These are phyloP conservation scores for Chrysochromulina tobinii DNA, from an alignment of 78 protist genomes.

Conservation along the genomic window DNA sequence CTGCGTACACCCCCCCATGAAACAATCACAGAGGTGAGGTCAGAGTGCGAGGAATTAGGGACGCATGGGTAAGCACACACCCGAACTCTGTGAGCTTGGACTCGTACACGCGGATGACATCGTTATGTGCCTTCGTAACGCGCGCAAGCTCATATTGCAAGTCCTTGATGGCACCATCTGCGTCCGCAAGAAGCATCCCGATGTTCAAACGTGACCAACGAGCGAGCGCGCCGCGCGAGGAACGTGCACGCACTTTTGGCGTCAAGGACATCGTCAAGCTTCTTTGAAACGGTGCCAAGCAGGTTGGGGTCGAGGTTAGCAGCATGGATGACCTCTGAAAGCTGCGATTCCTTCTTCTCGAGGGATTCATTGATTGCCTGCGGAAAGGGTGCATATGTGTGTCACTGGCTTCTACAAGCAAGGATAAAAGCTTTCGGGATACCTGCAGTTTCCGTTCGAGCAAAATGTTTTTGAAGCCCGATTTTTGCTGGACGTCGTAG, in stretches of 20 bases:
- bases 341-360: slow-evolving; percentile 82
- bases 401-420: no score
- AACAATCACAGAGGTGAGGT: no score
- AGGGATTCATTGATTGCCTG: slow-evolving; percentile 36
- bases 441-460: slow-evolving; percentile 71
- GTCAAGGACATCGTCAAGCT: slow-evolving; percentile 66
- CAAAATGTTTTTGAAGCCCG: slow-evolving; percentile 62
- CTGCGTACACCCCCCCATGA: no score
- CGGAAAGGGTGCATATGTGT: no score
- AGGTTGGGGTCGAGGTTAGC: slow-evolving; percentile 68
- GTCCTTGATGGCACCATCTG: slow-evolving; percentile 56
- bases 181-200: no score
- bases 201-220: no score
- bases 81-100: slow-evolving; percentile 68
- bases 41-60: no score
- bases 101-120: slow-evolving; percentile 57
- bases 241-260: slow-evolving; percentile 46
- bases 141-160: slow-evolving; percentile 48
- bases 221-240: no score
- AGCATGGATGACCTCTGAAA: slow-evolving; percentile 73
- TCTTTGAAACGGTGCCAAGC: slow-evolving; percentile 53
- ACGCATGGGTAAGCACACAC: no score
- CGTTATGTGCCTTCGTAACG: slow-evolving; percentile 64
- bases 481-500: slow-evolving; percentile 50
- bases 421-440: no score